Evolutionary conservation across 2,329 filamentous ascomycete genomes (phyloP), one percentile per base, ranked within the genome.

Genomic region (Tolypocladium tropicale): DNA sequence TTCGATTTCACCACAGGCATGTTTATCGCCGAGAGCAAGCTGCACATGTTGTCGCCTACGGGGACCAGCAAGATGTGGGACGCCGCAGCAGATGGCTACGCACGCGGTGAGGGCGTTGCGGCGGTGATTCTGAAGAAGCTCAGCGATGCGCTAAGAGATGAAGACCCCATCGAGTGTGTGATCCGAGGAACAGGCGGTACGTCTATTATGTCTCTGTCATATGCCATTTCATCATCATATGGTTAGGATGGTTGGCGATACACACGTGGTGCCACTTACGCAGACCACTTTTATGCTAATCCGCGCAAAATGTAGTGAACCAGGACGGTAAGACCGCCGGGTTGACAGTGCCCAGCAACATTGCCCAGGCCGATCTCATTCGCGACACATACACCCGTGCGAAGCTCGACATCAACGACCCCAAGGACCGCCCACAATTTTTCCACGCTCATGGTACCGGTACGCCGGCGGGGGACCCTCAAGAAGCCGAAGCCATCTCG

Each of bases 401-500:
- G n/a, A n/a, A n/a, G n/a, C n/a, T n/a, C 1, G 72, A 63, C 70
- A 63, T 77, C 5, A 67, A 74, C 55, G 58, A 65, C 2, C 54
- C 55, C 6, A 60, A 61, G 9, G 62, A 68, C n/a, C 65, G 72
- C 4, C 65, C 60, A 7, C 73, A 76, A 53, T 77, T 70, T 58
- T 74, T 77, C 23, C 73, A 78, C 55, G 70, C 70, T 3, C 75
- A 77, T 57, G 74, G 63, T 2, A 78, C 76, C 3, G 75, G 74
- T 1, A 69, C 67, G 1, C 60, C 60, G 12, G 62, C 63, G 2
- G 65, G 65, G 6, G 65, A 67, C 43, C 58, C 64, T 2, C 52
- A 54, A 21, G 64, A 69, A 37, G 61, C 63, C 1, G 56, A 60
- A 36, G 65, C 66, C 3, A 61, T 82, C 43, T 64, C 68, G 36